Evolutionary conservation across 495 filamentous ascomycete genomes (phyloP), one percentile per base, ranked within the genome.

Genomic region (Coniosporium apollinis): DNA sequence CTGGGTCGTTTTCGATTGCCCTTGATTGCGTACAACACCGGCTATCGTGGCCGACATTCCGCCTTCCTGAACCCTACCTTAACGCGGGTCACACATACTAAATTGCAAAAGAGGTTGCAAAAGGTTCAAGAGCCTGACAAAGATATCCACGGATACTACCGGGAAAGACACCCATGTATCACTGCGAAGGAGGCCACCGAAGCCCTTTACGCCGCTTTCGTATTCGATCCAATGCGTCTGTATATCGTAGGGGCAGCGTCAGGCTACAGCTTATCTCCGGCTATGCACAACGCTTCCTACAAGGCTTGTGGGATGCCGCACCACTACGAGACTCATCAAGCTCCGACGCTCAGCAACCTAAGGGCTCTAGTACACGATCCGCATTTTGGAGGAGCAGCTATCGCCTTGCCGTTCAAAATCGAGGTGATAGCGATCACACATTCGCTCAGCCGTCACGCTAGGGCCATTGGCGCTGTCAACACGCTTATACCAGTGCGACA

Each of bases 401-500:
- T 89, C 15, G 69, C 77, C 1, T 71, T 79, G 21, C 81, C 82
- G 2, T 85, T 78, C 65, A 79, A 82, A 42, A 72, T 81, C 3
- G 69, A 76, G 37, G 66, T 83, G 13, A 73, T 79, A 39, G 63
- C 69, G 4, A 68, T 74, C 22, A 60, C 82, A 2, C 68, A 76
- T 36, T 65, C 75, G 18, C 70, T 78, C 44, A 82, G 76, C 37
- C 67, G 70, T 42, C 79, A 89, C 45, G 81, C 79, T 5, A 72
- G 74, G 28, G 80, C 76, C 5, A 84, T 89, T 39, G 81, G 82
- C 1, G 78, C 82, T 8, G 76, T 83, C 36, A 86, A 89, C 51
- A 84, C 80, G 0, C 64, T 86, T n/a, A 61, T 86, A 42, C 82
- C 82, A 0, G 58, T 86, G 2, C 67, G 79, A 13, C 69, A 71